Evolutionary conservation across 2,329 filamentous ascomycete genomes (phyloP), one percentile per base, ranked within the genome.

Genomic region (Xylaria hypoxylon): DNA sequence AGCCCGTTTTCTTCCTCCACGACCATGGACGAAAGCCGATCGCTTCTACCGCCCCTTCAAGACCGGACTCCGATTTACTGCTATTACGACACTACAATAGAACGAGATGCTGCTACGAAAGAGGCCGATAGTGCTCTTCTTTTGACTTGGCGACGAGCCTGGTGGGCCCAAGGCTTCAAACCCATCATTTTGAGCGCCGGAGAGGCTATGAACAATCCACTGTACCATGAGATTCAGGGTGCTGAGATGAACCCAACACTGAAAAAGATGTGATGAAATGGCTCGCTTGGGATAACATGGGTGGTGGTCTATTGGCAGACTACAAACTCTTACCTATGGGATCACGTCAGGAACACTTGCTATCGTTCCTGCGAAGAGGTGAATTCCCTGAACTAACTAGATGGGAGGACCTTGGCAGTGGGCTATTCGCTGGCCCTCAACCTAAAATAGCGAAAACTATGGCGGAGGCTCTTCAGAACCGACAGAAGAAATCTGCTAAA

Each of bases 261-360:
- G 89, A 90, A 77, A 82, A 81, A 15, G 92, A 96, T 68, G 75
- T 97, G 35, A 89, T 92, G 83, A 86, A 91, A 70, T 97, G 94
- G 94, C 81, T 97, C 68, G 95, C 95, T 0, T 99, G 95, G 94
- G 93, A 93, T 60, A 90, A 91, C 66, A 96, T 97, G 92, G 91
- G 91, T 13, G 90, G 90, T 19, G 96, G 96, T 1, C 81, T 98
- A 40, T 84, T 98, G 53, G 86, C 91, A 17, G 90, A 95, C 76
- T 91, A 91, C 79, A 85, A 91, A n/a, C 85, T 93, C 28, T 85
- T 97, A 58, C 96, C 96, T 3, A 97, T 97, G 92, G 92, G 87
- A 0, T 77, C 87, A 19, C 87, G 89, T 71, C 88, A 94, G 67
- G 92, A 97, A 74, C 79, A 86, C 2, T 83, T 95, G 64, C 81